Conservation (phyloP, 1,284 basidiomycete genomes). For the Peniophora sp. region DNA sequence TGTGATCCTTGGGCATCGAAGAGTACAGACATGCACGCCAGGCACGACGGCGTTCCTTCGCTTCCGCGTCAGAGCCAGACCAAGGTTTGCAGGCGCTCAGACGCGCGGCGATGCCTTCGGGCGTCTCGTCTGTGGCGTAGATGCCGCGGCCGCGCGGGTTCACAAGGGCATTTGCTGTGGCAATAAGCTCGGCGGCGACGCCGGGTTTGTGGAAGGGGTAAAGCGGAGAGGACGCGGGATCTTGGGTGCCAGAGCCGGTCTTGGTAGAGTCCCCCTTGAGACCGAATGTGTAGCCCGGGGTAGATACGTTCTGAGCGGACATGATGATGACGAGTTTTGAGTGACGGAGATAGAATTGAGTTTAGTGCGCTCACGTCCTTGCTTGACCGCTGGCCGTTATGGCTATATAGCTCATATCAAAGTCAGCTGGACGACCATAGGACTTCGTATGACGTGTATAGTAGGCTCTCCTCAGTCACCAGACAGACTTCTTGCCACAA, state of each 20-base stretch:
- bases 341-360: no score
- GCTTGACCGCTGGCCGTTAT: no score
- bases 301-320: slow-evolving; percentile 14
- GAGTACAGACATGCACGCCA: slow-evolving; percentile 39
- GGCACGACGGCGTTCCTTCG: slow-evolving; percentile 28
- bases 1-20: slow-evolving; percentile 34
- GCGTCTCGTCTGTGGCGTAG: slow-evolving; percentile 46
- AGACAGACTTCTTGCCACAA: no score
- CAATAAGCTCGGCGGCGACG: slow-evolving; percentile 33
- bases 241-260: slow-evolving; percentile 8
- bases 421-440: no score
- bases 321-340: slow-evolving; percentile 4
- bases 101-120: slow-evolving; percentile 33
- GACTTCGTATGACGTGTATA: no score
- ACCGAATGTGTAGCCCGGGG: slow-evolving; percentile 17
- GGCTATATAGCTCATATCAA: no score
- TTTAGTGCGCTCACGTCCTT: no score
- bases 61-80: slow-evolving; percentile 27
- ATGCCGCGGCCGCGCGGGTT: slow-evolving; percentile 42
- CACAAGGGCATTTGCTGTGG: slow-evolving; percentile 34
- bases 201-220: slow-evolving; percentile 32
- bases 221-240: slow-evolving; percentile 20
- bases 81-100: slow-evolving; percentile 23
- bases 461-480: no score
- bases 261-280: no score